Conservation (phyloP, 176 grass and related monocot genomes). For the Aegilops longissima region DNA sequence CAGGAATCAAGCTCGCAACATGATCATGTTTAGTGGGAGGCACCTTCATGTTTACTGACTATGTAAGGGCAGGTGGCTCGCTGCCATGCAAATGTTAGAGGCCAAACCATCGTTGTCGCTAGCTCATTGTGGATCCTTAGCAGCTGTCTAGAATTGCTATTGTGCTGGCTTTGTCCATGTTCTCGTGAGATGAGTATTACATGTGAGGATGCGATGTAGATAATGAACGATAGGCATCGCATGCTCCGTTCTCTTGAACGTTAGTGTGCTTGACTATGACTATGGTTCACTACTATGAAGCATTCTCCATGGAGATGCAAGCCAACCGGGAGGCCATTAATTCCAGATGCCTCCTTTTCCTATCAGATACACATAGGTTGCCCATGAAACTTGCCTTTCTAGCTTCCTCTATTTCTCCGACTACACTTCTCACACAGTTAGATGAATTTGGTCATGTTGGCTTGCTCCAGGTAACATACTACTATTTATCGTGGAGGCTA, state of each 20-base stretch:
- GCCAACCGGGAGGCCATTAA: neutral
- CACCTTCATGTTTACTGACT: too few relatives aligned
- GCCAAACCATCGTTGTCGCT: too few relatives aligned
- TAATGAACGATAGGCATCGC: too few relatives aligned
- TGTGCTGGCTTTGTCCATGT: neutral
- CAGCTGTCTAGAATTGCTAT: neutral
- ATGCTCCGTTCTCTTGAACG: neutral
- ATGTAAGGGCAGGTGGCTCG: too few relatives aligned
- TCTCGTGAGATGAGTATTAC: rapidly evolving
- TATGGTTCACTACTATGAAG: neutral
- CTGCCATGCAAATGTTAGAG: too few relatives aligned
- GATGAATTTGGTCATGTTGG: neutral
- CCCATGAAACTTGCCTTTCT: neutral
- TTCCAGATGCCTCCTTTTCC: neutral
- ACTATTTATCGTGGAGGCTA: neutral
- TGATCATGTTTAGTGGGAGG: too few relatives aligned
- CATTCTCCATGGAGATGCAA: neutral
- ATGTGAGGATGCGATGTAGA: neutral
- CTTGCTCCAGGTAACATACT: neutral
- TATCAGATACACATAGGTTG: neutral
- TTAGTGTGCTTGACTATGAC: too few relatives aligned
- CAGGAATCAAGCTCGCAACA: too few relatives aligned
- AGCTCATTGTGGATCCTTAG: too few relatives aligned
- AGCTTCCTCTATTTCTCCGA: neutral
- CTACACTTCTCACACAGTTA: neutral